Percentiles rank a stretch among this genome's conserved stretches.
phyloP scores from a whole-genome alignment of 176 grass and related monocot genomes.

The Cenchrus fungigraminus region DNA sequence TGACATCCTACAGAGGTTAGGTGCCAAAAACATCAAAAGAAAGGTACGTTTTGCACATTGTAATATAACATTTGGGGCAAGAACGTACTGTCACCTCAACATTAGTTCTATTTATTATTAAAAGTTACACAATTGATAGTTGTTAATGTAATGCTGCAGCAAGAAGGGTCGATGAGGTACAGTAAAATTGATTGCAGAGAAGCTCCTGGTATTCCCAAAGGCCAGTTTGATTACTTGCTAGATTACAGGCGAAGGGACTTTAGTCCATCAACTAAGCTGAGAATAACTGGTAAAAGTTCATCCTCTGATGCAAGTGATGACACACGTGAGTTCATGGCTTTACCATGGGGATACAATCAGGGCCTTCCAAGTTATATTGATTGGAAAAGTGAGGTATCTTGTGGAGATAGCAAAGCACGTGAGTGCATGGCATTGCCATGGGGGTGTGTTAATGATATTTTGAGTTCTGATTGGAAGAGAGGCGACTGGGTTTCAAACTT shows the following conservation, averaged over 20 bases:
- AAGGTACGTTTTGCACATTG: slow-evolving; percentile 43
- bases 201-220: slow-evolving; percentile 20
- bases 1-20: slow-evolving; percentile 64
- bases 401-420: slow-evolving; percentile 25
- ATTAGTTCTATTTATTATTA: slow-evolving; percentile 31
- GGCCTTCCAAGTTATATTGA: slow-evolving; percentile 39
- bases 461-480: slow-evolving; percentile 38
- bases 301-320: slow-evolving; percentile 24
- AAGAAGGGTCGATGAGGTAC: slow-evolving; percentile 19
- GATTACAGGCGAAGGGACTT: slow-evolving; percentile 35
- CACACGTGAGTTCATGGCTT: slow-evolving; percentile 35
- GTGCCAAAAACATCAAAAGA: slow-evolving; percentile 35
- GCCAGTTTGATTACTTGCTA: slow-evolving; percentile 27
- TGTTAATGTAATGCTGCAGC: slow-evolving; percentile 44
- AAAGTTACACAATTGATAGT: slow-evolving; percentile 23
- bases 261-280: slow-evolving; percentile 9
- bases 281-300: slow-evolving; percentile 18
- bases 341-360: slow-evolving; percentile 37
- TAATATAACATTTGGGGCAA: slow-evolving; percentile 18
- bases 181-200: slow-evolving; percentile 21
- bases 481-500: slow-evolving; percentile 44
- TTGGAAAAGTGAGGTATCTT: slow-evolving; percentile 29
- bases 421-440: slow-evolving; percentile 51
- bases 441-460: slow-evolving; percentile 22
- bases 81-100: not conserved